Evolutionary conservation across 106 monocot species (phyloP), one percentile per base, ranked within the genome.

Genomic region (Ottelia alismoides): DNA sequence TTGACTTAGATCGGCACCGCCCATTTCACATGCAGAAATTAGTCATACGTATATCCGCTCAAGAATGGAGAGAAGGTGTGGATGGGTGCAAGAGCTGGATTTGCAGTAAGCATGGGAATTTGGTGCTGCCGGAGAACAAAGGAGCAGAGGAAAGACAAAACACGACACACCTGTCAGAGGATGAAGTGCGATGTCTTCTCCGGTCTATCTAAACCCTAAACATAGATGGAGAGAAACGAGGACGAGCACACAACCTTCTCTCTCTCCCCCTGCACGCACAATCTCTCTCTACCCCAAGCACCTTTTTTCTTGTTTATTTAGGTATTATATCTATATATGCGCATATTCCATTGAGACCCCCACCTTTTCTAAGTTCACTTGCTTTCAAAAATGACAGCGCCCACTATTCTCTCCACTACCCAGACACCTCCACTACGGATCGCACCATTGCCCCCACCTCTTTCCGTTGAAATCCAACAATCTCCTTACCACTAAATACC

Each of bases 161-260:
- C n/a, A 72, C 79, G 71, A 66, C 55, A 56, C 73, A 52, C 51
- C 25, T 70, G 72, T 80, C 67, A 65, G 76, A 73, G 29, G 1
- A 25, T 44, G 53, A 40, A 45, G 69, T 49, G 28, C 26, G 52
- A 53, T 53, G 52, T 50, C 50, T 24, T 7, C 22, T 18, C 50
- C 19, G 2, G 11, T 20, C 11, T 22, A 23, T 1, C 10, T 49
- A 70, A 81, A 58, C n/a, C n/a, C n/a, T n/a, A 47, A 40, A 27
- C 20, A 52, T 31, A 54, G 43, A 25, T 18, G 19, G 32, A 25
- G 20, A 22, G 49, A 46, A 46, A 52, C 25, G 9, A 12, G 28
- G 49, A 27, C 17, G 30, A 55, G 29, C 50, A n/a, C 19, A 18
- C 25, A 22, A 2, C 10, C 25, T 23, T 2, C 12, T 20, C 0